Base-by-base conservation (phyloP, 306 rosid species). In the Cicer cuneatum region DNA sequence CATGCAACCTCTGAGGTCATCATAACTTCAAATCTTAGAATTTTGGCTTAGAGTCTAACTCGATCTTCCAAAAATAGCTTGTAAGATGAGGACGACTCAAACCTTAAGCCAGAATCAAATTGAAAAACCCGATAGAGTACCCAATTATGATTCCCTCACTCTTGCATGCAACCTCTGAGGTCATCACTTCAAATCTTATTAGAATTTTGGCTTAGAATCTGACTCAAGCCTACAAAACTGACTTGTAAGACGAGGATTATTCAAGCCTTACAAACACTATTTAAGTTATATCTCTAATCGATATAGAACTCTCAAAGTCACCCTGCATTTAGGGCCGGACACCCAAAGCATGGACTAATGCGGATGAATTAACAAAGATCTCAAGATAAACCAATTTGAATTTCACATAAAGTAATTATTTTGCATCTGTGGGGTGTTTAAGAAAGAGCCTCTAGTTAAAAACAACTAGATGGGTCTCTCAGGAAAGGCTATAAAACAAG, bases 91-190 rank as follows among this genome's bases (percentile, higher is more conserved):
- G 13, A 21, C 9, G 10, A 12, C 15, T 24, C 5, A 57, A 57
- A 21, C 8, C 38, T 21, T 21, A 29, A 29, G 35, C 35, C 35
- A 29, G 5, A 29, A 29, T 29, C 5, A 29, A 29, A 29, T 4
- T 29, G 35, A 29, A 29, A 29, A 29, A 29, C 35, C 5, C 35
- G 4, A 3, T 29, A 29, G 35, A 29, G 35, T 29, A 29, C 5
- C 35, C 35, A 29, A 29, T 29, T 29, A 29, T 29, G 35, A 29
- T 29, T 29, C 35, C 35, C 35, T 29, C 35, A 29, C 33, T 29
- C 35, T 40, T 57, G 80, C 84, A 74, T 69, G 72, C 64, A 75
- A 43, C 47, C 46, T 51, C 42, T 35, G 1, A 15, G 71, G 9
- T 48, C 41, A 39, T 7, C 37, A 66, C 46, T 35, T 51, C 29